Base-by-base conservation (phyloP, 2,329 filamentous ascomycete species). In the Malbranchea cinnamomea region DNA sequence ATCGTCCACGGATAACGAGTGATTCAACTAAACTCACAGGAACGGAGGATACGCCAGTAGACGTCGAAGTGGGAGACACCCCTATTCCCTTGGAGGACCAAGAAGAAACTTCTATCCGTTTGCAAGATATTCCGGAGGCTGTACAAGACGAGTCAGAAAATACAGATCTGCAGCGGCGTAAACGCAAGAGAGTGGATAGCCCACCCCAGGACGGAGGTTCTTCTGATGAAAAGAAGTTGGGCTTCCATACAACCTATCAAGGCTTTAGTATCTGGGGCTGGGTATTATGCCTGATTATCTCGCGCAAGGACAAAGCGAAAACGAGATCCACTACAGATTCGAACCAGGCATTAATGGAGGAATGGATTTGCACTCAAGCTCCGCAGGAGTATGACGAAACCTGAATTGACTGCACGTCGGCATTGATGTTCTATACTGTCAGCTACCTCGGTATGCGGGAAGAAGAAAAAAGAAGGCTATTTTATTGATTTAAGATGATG, bases 181-280 rank as follows among this genome's bases (percentile, higher is more conserved):
- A n/a, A n/a, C n/a, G n/a, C n/a, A n/a, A n/a, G n/a, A n/a, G n/a
- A n/a, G n/a, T n/a, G n/a, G n/a, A n/a, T n/a, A n/a, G n/a, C n/a
- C n/a, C n/a, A n/a, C n/a, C n/a, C 26, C 37, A 22, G 24, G 6
- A 16, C 15, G 4, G 20, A 22, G 8, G 23, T 23, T 8, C 11
- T 26, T 13, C 28, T 52, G 79, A 92, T 47, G 91, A 94, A 59
- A 94, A 98, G 62, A 95, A 94, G 53, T 59, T 92, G 43, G 71
- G 69, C 12, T 71, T 94, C 61, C 76, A 78, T 37, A 89, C 87
- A 15, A 76, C 74, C 9, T 98, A 95, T 56, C 84, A 95, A 46
- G 87, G 89, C 6, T 95, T 95, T 57, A 81, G 78, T 44, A 94
- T 98, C 48, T 92, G 93, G 57, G 84, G 89, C 7, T 78, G 83